These are phyloP conservation scores for Peronospora destructor DNA, from an alignment of 352 stramenopile species.

Conservation along the genomic window DNA sequence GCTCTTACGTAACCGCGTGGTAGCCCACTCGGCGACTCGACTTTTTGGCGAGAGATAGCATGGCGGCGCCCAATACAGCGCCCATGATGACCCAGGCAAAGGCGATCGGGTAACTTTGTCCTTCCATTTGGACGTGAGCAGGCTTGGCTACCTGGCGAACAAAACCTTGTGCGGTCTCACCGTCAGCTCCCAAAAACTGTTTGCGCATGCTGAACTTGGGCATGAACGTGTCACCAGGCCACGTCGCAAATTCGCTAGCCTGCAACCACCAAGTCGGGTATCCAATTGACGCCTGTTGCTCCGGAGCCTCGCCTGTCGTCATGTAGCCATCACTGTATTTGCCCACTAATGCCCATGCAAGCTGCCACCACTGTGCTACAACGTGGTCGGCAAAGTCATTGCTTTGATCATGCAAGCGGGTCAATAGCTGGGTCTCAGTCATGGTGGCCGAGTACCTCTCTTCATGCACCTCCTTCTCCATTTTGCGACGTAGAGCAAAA, in stretches of 20 bases:
- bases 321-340: conserved; percentile 75
- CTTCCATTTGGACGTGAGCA: conserved; percentile 1
- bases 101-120: conserved; percentile 10
- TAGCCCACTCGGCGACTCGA: conserved; percentile 35
- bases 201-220: conserved; percentile 41
- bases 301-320: conserved; percentile 49
- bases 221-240: conserved; percentile 60
- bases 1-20: conserved; percentile 20
- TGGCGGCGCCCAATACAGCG: conserved; percentile 28
- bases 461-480: conserved; percentile 10
- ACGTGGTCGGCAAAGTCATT: conserved; percentile 56
- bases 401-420: conserved; percentile 30
- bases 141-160: conserved; percentile 16
- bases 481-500: conserved; percentile 24
- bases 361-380: conserved; percentile 50
- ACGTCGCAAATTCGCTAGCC: conserved; percentile 49
- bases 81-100: conserved; percentile 35
- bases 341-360: conserved; percentile 57
- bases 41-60: conserved; percentile 33
- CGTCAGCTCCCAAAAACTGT: conserved; percentile 33
- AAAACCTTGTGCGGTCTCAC: conserved; percentile 22
- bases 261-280: conserved; percentile 63
- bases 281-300: conserved; percentile 40
- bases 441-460: not conserved
- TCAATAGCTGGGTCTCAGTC: conserved; percentile 15